A percentile compares a stretch with the other conserved stretches of the same genome.
Conservation (phyloP, 2,329 filamentous ascomycete genomes). For the Rhexocercosporidium sp. region DNA sequence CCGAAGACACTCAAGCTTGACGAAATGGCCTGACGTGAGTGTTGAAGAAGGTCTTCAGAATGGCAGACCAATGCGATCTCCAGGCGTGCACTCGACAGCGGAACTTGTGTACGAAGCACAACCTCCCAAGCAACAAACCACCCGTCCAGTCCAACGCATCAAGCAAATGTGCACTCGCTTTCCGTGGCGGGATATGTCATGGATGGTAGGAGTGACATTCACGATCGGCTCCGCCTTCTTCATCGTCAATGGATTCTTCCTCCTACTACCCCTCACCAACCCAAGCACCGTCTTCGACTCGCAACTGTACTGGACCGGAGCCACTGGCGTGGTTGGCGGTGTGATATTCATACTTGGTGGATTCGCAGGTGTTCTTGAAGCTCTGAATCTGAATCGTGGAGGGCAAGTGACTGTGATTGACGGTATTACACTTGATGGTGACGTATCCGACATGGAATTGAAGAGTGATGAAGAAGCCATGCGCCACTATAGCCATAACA, state of each 20-base stretch:
- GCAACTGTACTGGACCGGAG: conserved; percentile 27
- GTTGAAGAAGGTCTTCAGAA: conserved; percentile 21
- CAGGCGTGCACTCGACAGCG: conserved; percentile 5
- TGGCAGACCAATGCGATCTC: conserved; percentile 6
- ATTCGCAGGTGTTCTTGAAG: conserved; percentile 30
- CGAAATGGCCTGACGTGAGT: conserved; percentile 26
- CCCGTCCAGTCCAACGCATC: conserved; percentile 15
- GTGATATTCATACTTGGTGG: conserved; percentile 31
- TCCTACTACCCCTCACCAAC: conserved; percentile 27
- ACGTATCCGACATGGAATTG: neutral
- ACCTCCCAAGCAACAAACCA: conserved; percentile 10
- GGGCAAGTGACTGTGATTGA: conserved; percentile 22
- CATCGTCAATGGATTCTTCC: conserved; percentile 34
- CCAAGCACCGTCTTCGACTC: conserved; percentile 26
- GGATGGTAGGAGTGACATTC: conserved; percentile 29
- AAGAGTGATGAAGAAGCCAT: neutral
- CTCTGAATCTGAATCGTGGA: conserved; percentile 29
- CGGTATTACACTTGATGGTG: conserved; percentile 1
- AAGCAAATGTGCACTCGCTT: conserved; percentile 30
- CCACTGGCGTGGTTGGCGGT: conserved; percentile 25
- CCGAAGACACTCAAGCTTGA: conserved; percentile 12
- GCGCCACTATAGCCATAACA: too few relatives aligned
- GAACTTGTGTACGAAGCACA: conserved; percentile 21
- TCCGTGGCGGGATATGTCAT: conserved; percentile 31
- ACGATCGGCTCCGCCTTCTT: conserved; percentile 30